These are phyloP conservation scores for Parvularia atlantis DNA, from an alignment of 78 protist genomes.

Conservation along the genomic window DNA sequence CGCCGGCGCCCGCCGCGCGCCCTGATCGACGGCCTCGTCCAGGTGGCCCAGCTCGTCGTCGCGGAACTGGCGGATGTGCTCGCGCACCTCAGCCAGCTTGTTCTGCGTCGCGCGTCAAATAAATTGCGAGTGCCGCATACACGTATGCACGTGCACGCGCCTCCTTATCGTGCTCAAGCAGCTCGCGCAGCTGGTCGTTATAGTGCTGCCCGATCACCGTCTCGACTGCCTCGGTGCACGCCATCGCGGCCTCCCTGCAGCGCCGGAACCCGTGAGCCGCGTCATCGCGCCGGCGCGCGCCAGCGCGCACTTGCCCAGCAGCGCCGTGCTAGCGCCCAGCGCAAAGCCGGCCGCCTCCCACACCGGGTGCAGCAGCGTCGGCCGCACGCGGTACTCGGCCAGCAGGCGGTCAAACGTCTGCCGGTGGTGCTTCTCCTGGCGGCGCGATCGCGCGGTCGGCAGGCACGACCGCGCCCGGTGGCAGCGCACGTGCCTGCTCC, in stretches of 20 bases:
- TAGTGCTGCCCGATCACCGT: conserved; percentile 66
- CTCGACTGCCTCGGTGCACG: conserved; percentile 66
- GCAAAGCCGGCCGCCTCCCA: conserved; percentile 65
- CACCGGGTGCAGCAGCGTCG: conserved; percentile 52
- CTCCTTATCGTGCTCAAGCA: conserved; percentile 20
- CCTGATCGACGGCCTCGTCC: conserved; percentile 54
- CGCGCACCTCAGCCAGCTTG: not conserved
- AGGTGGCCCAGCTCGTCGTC: conserved; percentile 68
- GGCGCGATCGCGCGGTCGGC: too few relatives aligned
- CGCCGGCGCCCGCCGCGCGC: conserved; percentile 34
- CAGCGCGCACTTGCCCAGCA: too few relatives aligned
- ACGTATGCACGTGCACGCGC: conserved; percentile 29
- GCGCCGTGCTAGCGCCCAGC: not conserved
- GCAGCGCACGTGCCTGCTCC: conserved; percentile 15
- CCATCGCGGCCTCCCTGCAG: conserved; percentile 78
- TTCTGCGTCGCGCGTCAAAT: not conserved
- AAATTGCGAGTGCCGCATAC: not conserved
- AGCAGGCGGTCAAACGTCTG: conserved; percentile 40
- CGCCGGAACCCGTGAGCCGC: too few relatives aligned
- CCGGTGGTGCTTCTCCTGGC: conserved; percentile 60
- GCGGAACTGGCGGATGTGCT: conserved; percentile 47
- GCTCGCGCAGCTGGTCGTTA: conserved; percentile 58
- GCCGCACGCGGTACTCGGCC: conserved; percentile 55
- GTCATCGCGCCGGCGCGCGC: too few relatives aligned
- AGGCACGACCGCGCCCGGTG: too few relatives aligned